Evolutionary conservation across 352 stramenopile species (phyloP).

Genomic region (Globisporangium orthogonon): DNA sequence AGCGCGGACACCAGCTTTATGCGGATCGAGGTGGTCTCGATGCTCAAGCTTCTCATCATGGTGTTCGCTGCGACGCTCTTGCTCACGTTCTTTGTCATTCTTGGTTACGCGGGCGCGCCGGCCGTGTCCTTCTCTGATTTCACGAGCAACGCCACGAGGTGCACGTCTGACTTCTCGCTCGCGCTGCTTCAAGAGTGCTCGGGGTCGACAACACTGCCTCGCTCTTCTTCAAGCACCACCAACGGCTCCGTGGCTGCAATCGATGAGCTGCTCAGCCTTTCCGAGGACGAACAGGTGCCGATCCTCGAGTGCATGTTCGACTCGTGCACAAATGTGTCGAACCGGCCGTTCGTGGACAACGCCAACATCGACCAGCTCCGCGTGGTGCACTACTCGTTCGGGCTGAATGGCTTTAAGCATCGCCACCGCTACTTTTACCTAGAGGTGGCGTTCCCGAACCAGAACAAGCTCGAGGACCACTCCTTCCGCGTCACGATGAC

Average conservation of each 20-base stretch:
- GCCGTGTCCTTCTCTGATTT: conserved; percentile 38
- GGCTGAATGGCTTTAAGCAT: conserved; percentile 39
- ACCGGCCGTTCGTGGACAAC: conserved; percentile 24
- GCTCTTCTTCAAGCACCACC: not conserved
- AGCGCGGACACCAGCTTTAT: conserved; percentile 46
- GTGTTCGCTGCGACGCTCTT: conserved; percentile 20
- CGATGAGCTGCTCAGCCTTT: conserved; percentile 31
- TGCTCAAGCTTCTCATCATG: conserved; percentile 40
- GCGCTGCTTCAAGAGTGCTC: conserved; percentile 29
- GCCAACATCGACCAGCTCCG: conserved; percentile 21
- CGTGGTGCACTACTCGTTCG: conserved; percentile 49
- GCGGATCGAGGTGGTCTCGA: conserved; percentile 53
- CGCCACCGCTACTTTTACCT: conserved; percentile 65
- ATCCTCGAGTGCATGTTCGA: conserved; percentile 51
- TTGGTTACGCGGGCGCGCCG: conserved; percentile 35
- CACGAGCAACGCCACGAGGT: conserved; percentile 41
- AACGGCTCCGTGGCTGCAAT: conserved; percentile 31
- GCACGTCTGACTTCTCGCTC: conserved; percentile 45
- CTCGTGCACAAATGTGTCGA: conserved; percentile 34
- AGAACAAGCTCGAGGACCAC: conserved; percentile 19
- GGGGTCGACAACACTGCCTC: conserved; percentile 4
- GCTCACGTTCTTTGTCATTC: conserved; percentile 35
- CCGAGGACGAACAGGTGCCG: conserved; percentile 18
- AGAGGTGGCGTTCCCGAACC: conserved; percentile 39
- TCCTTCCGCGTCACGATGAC: conserved; percentile 49